Evolutionary conservation across 1,284 basidiomycete species (phyloP).

Genomic region (Serendipita sp.): DNA sequence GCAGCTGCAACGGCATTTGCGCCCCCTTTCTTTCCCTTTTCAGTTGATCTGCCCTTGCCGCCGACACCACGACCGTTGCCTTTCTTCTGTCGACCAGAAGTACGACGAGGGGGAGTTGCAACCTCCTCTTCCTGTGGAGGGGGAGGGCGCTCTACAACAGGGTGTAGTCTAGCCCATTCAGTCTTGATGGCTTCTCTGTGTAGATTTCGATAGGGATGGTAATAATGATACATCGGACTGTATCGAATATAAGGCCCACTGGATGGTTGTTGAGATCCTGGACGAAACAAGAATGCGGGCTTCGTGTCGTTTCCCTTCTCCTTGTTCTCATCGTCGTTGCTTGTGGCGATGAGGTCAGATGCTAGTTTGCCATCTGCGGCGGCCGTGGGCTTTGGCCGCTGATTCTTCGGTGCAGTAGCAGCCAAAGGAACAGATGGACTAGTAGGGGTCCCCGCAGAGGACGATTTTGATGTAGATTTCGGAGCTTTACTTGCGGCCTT

Average conservation of each 20-base stretch:
- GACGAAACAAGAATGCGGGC: neutral
- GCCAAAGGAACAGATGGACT: neutral
- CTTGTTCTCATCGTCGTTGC: neutral
- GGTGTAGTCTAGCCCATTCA: neutral
- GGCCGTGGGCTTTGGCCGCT: constrained; percentile 4
- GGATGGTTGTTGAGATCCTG: neutral
- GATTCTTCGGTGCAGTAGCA: constrained; percentile 1
- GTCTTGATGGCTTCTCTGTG: constrained; percentile 1
- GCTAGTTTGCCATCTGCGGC: neutral
- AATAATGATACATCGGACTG: constrained; percentile 1
- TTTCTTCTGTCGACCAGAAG: neutral
- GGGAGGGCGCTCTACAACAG: neutral
- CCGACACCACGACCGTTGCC: neutral
- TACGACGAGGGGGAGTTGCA: neutral
- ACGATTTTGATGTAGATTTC: neutral
- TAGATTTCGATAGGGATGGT: neutral
- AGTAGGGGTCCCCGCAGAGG: constrained; percentile 1
- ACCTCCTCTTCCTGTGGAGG: neutral
- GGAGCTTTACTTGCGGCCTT: neutral
- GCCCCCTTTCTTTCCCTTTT: neutral
- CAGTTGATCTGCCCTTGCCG: neutral
- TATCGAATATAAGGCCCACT: constrained; percentile 1
- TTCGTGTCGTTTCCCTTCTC: neutral
- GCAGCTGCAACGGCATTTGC: neutral
- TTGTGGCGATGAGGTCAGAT: neutral